Evolutionary conservation across 108 stramenopile species (phyloP), one percentile per base, ranked within the genome.

Genomic region (Skeletonema grethae): DNA sequence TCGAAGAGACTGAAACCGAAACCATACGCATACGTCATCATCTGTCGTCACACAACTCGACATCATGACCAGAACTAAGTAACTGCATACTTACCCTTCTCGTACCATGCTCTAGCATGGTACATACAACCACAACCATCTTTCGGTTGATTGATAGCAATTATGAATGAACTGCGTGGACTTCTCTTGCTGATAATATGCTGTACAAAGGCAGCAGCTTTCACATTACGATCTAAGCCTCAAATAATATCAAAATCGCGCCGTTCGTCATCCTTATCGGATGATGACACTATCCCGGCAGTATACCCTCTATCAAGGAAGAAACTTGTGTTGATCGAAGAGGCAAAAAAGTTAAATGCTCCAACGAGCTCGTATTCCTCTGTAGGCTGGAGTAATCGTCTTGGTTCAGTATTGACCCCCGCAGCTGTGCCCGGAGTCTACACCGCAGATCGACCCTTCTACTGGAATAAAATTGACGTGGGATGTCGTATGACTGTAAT

Each of bases 391-490:
- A 69, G 61, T 31, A 82, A 84, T 69, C 83, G 92, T 1, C 60
- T 82, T 8, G 92, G 87, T 0, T 76, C 73, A 7, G 88, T 85
- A 0, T 65, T 95, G 36, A 95, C 91, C 1, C 94, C 94, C 7
- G 84, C 80, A 1, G 57, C 84, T 11, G 36, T 80, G 5, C 78
- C 83, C 0, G 71, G 80, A 20, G 84, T 95, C 7, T 95, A 89
- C 63, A 88, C 90, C 2, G 89, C 86, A 24, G 90, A 92, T 72
- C 78, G 94, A 16, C 87, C 89, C 8, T 95, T 92, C 67, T 82
- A 79, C 34, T 95, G 94, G 94, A 92, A 95, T 64, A 84, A 78
- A 15, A 95, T 95, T 61, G 90, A 95, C 69, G 94, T 95, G 1
- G 86, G 88, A n/a, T 84, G 94, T 61, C 86, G 91, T 13, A 88